phyloP scores from a whole-genome alignment of 352 stramenopile genomes.

The Pythium apleroticum region DNA sequence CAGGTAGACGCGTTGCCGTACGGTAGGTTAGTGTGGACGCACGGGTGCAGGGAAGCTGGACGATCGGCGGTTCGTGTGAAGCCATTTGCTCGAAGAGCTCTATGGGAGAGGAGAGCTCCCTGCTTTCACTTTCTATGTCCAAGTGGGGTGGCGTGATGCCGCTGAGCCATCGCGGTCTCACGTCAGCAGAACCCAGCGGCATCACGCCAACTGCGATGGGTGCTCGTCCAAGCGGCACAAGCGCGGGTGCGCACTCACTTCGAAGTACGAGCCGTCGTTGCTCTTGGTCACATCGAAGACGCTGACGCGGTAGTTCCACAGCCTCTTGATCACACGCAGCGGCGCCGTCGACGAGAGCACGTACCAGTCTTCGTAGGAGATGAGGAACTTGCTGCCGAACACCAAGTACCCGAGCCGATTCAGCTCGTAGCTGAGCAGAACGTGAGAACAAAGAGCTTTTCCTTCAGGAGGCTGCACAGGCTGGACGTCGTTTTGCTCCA shows the following conservation, averaged over 20 bases:
- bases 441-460: neutral
- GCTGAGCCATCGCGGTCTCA: neutral
- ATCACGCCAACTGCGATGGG: neutral
- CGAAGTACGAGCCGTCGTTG: conserved; percentile 4
- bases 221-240: conserved; percentile 15
- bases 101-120: neutral
- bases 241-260: neutral
- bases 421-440: conserved; percentile 17
- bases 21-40: neutral
- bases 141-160: neutral
- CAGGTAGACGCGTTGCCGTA: neutral
- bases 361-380: conserved; percentile 24
- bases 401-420: conserved; percentile 17
- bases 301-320: conserved; percentile 22
- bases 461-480: neutral
- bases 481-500: neutral
- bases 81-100: neutral
- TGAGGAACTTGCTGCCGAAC: conserved; percentile 14
- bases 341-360: conserved; percentile 13
- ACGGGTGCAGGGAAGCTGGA: neutral
- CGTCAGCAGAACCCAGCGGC: neutral
- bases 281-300: conserved; percentile 10
- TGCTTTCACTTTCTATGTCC: neutral
- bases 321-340: conserved; percentile 13
- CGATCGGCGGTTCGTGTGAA: neutral